Conservation (phyloP, 1,284 basidiomycete species). For the Prillingera fragicola region DNA sequence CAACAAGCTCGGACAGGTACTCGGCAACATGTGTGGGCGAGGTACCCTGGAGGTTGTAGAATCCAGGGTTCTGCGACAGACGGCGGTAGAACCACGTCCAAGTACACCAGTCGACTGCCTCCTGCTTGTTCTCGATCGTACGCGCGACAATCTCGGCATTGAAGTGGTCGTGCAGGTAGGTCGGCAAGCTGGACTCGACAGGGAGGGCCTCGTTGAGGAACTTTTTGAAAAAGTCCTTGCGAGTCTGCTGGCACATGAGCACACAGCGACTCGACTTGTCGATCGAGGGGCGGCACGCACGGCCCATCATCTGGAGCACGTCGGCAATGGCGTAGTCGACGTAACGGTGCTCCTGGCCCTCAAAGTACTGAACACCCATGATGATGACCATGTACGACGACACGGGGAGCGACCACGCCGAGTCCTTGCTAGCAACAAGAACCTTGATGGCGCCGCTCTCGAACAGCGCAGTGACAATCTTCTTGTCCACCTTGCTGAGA, state of each 20-base stretch:
- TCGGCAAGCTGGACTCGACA: constrained; percentile 87
- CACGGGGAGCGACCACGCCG: constrained; percentile 90
- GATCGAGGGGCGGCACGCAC: constrained; percentile 79
- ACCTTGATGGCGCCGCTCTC: constrained; percentile 92
- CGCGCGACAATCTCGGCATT: constrained; percentile 96
- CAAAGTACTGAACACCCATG: constrained; percentile 95
- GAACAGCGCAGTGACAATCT: constrained; percentile 89
- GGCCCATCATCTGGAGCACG: constrained; percentile 97
- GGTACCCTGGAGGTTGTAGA: constrained; percentile 90
- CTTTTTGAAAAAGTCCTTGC: constrained; percentile 98
- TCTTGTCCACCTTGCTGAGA: constrained; percentile 81
- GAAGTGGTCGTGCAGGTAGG: constrained; percentile 91
- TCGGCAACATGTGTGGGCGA: constrained; percentile 89
- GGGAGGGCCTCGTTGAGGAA: constrained; percentile 96
- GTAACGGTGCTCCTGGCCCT: constrained; percentile 94
- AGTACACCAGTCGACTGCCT: constrained; percentile 69
- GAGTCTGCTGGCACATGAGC: constrained; percentile 92
- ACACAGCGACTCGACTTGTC: constrained; percentile 87
- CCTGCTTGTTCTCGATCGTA: constrained; percentile 98
- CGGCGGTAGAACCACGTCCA: constrained; percentile 73
- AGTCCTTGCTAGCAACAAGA: constrained; percentile 89
- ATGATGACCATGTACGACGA: constrained; percentile 96
- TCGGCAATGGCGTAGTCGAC: constrained; percentile 97
- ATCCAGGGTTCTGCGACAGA: constrained; percentile 81
- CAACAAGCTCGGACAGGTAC: constrained; percentile 91